Percentiles rank a stretch among this genome's conserved stretches.
Conservation (phyloP, 768 basidiomycete genomes). For the Cubamyces sp. region DNA sequence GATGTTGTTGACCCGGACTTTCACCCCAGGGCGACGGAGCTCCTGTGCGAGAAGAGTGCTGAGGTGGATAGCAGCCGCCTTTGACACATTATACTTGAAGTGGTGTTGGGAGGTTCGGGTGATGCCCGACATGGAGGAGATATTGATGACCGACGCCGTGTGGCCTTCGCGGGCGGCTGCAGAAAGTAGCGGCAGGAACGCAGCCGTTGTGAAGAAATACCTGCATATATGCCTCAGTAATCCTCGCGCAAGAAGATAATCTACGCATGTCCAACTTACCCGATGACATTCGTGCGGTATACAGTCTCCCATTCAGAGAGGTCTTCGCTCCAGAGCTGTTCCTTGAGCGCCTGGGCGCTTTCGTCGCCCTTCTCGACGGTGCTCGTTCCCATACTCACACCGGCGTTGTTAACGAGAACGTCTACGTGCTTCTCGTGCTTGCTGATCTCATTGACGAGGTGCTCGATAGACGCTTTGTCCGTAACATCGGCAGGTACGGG, state of each 20-base stretch:
- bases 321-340: conserved; percentile 37
- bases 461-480: conserved; percentile 34
- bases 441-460: conserved; percentile 30
- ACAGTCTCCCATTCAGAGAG: conserved; percentile 36
- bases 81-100: conserved; percentile 50
- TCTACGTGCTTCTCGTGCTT: conserved; percentile 37
- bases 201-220: conserved; percentile 48
- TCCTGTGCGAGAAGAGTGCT: conserved; percentile 42
- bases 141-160: conserved; percentile 46
- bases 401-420: conserved; percentile 41
- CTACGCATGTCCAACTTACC: conserved; percentile 17
- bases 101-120: conserved; percentile 46
- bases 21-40: conserved; percentile 35
- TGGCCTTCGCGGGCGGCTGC: conserved; percentile 38
- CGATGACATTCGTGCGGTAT: conserved; percentile 40
- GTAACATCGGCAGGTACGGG: conserved; percentile 35
- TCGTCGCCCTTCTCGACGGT: conserved; percentile 35
- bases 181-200: conserved; percentile 48
- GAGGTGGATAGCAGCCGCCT: conserved; percentile 43
- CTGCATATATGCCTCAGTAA: conserved; percentile 18
- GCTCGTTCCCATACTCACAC: conserved; percentile 31
- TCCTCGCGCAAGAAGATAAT: neutral
- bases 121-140: conserved; percentile 47
- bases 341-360: conserved; percentile 32
- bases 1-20: conserved; percentile 42